phyloP scores from a whole-genome alignment of 495 filamentous ascomycete genomes.

The Lepraria neglecta region DNA sequence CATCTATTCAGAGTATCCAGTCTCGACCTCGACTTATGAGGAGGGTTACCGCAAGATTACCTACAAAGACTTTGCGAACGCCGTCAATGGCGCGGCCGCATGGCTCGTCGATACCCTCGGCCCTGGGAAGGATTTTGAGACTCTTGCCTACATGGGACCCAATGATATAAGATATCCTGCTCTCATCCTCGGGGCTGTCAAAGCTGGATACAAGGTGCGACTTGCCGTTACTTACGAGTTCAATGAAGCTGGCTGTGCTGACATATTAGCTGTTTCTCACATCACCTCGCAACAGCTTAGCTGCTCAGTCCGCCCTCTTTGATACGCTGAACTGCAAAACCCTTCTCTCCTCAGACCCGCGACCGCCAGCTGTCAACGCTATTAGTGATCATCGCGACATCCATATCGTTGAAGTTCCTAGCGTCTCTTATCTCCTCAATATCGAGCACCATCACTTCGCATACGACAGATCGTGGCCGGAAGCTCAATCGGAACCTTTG shows the following conservation, averaged over 20 bases:
- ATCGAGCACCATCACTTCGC: not conserved
- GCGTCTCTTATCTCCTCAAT: not conserved
- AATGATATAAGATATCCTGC: conserved; percentile 43
- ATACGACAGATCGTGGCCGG: not conserved
- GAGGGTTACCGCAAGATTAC: conserved; percentile 38
- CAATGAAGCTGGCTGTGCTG: not conserved
- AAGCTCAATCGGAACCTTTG: not conserved
- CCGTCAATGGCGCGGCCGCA: conserved; percentile 47
- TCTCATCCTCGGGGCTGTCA: conserved; percentile 19
- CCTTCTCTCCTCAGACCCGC: not conserved
- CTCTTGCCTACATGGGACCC: conserved; percentile 37
- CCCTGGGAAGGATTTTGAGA: conserved; percentile 24
- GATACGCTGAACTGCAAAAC: not conserved
- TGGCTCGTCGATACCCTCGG: conserved; percentile 45
- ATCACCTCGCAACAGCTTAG: not conserved
- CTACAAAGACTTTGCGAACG: conserved; percentile 46
- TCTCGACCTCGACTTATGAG: conserved; percentile 30
- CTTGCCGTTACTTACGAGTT: not conserved
- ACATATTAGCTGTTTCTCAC: not conserved
- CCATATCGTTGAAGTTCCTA: not conserved
- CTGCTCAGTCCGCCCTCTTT: not conserved
- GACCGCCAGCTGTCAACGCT: not conserved
- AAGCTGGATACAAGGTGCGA: not conserved
- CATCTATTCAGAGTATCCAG: conserved; percentile 38
- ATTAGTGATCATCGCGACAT: not conserved